Evolutionary conservation across 1,284 basidiomycete genomes (phyloP), one percentile per base, ranked within the genome.

Genomic region (Ganoderma boninense): DNA sequence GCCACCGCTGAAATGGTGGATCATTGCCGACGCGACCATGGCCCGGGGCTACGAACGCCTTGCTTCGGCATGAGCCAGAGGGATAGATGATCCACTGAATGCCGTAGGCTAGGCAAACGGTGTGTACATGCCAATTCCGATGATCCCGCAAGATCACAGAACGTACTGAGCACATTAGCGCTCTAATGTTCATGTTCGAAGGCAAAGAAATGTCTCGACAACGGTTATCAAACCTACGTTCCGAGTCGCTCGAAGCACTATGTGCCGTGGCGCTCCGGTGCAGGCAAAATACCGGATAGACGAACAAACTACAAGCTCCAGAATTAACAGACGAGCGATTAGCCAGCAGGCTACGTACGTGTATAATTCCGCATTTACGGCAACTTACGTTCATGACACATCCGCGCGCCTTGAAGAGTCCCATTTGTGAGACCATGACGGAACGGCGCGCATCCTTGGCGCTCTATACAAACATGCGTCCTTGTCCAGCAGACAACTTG

Each of bases 1-100:
- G 14, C 32, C 54, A 29, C 32, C 54, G 54, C 54, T 57, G 29
- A 57, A 57, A 57, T 57, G 54, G 54, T 57, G 32, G 29, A 32
- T 57, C 54, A 57, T 8, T 57, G 54, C 29, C 7, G 32, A 57
- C 10, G 54, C 18, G 32, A 57, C 23, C 54, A 35, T 35, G 29
- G 14, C 49, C 4, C 38, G 10, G 23, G 49, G 23, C 5, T 26
- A 54, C 49, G 49, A 54, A 54, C 14, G 13, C 49, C 49, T 26
- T 13, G 2, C 8, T 29, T 29, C 49, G 14, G 23, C 11, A 40
- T 40, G 38, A 40, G 2, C 38, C 38, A 40, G 38, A 8, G 38
- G 11, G 4, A 40, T 1, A 3, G 38, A n/a, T 14, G 49, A 5
- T 54, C 13, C 23, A 11, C 7, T 10, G 38, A 11, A 40, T 32